Evolutionary conservation across 2,329 filamentous ascomycete genomes (phyloP).

Genomic region (Rugonectria rugulosa): DNA sequence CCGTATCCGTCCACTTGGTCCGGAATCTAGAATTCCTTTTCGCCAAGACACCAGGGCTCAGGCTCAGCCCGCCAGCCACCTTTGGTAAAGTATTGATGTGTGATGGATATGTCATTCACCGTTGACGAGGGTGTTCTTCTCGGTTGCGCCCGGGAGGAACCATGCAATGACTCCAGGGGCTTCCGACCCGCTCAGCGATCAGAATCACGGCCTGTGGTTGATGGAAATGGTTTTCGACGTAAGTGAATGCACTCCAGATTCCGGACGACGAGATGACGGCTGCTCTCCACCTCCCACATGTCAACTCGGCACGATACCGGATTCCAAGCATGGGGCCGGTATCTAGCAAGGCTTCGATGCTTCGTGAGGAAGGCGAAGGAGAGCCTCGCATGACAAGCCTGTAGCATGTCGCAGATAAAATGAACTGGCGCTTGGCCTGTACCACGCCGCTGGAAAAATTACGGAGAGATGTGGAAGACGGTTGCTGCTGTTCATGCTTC

Average conservation of each 20-base stretch:
- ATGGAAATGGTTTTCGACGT: constrained; percentile 38
- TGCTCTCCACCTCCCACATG: constrained; percentile 18
- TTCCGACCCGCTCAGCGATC: constrained; percentile 32
- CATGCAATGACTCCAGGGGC: constrained; percentile 26
- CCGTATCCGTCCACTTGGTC: background rate
- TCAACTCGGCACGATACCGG: constrained; percentile 24
- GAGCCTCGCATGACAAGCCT: constrained; percentile 25
- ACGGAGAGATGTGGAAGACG: constrained; percentile 15
- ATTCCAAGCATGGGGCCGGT: constrained; percentile 18
- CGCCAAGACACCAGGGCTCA: constrained; percentile 8
- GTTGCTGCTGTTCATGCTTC: constrained; percentile 28
- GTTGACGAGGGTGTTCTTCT: background rate
- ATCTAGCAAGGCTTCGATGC: constrained; percentile 15
- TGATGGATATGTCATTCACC: constrained; percentile 12
- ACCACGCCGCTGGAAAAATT: constrained; percentile 27
- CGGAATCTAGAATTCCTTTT: background rate
- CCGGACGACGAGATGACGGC: constrained; percentile 15
- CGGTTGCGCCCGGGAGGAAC: constrained; percentile 9
- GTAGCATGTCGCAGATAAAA: constrained; percentile 38
- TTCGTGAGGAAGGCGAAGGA: constrained; percentile 15
- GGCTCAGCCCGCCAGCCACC: background rate
- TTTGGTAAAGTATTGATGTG: background rate
- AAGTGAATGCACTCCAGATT: constrained; percentile 19
- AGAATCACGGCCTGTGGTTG: constrained; percentile 37
- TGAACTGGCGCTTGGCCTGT: constrained; percentile 26